phyloP scores from a whole-genome alignment of 2,329 filamentous ascomycete genomes.

The Sphaerulina musiva region DNA sequence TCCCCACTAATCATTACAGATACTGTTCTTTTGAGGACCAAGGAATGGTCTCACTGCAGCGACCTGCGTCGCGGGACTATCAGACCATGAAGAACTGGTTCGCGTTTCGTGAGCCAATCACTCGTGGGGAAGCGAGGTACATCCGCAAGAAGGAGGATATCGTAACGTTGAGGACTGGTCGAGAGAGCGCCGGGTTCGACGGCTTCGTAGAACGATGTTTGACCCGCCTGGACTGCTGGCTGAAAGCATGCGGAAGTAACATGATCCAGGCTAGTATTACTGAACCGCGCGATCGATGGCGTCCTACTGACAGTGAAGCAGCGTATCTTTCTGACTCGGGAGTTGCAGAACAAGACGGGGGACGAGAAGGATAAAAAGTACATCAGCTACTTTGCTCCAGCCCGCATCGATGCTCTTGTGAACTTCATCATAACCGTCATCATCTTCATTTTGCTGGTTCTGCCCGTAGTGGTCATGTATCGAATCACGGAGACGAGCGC shows the following conservation, averaged over 20 bases:
- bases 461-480: conserved; percentile 25
- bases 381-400: conserved; percentile 35
- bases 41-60: conserved; percentile 36
- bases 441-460: conserved; percentile 39
- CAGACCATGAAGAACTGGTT: conserved; percentile 36
- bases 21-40: conserved; percentile 37
- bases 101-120: conserved; percentile 33
- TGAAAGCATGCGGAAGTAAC: conserved; percentile 28
- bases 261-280: conserved; percentile 26
- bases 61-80: conserved; percentile 38
- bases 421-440: conserved; percentile 40
- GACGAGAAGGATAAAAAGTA: conserved; percentile 18
- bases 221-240: conserved; percentile 9
- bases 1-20: background rate
- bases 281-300: background rate
- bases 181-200: conserved; percentile 40
- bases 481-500: background rate
- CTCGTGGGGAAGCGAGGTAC: conserved; percentile 32
- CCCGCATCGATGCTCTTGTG: conserved; percentile 37
- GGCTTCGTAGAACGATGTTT: conserved; percentile 32
- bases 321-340: conserved; percentile 37
- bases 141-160: conserved; percentile 40
- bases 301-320: conserved; percentile 15
- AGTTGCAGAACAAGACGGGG: conserved; percentile 35
- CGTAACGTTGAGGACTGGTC: conserved; percentile 35